A percentile compares a stretch with the other conserved stretches of the same genome.
Conservation (phyloP, 2,329 filamentous ascomycete species). For the Pyrenophora teres region DNA sequence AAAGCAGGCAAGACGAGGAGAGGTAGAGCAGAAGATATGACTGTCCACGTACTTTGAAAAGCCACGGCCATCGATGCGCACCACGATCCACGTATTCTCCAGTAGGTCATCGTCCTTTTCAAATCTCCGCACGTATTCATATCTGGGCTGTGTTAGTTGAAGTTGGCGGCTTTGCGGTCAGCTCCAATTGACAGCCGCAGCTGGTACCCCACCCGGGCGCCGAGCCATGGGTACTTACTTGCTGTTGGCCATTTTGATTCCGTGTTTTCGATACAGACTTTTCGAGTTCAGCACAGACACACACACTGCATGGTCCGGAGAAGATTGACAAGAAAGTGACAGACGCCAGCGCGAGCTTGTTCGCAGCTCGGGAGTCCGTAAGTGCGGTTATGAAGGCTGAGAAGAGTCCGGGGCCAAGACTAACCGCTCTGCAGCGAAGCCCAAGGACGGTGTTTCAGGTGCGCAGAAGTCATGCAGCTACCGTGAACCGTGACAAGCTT, state of each 20-base stretch:
- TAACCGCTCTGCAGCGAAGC: constrained; percentile 18
- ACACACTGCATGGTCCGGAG: constrained; percentile 24
- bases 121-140: constrained; percentile 90
- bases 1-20: not conserved
- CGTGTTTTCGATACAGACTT: not conserved
- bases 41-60: constrained; percentile 76
- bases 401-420: constrained; percentile 11
- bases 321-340: constrained; percentile 3
- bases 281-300: constrained; percentile 2
- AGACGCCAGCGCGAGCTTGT: constrained; percentile 9
- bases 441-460: constrained; percentile 25
- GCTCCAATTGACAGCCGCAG: constrained; percentile 1
- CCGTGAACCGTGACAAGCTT: constrained; percentile 14
- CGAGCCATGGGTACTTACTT: constrained; percentile 21
- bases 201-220: constrained; percentile 14
- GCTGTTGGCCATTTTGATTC: constrained; percentile 31
- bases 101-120: constrained; percentile 81
- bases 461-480: constrained; percentile 25
- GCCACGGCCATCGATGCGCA: constrained; percentile 89
- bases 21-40: constrained; percentile 7
- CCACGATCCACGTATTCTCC: constrained; percentile 92
- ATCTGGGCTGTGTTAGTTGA: constrained; percentile 60
- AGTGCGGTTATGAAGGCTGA: constrained; percentile 22
- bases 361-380: constrained; percentile 13
- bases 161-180: constrained; percentile 3